Evolutionary conservation across 176 grass and related monocot species (phyloP).

Genomic region (Eragrostis nindensis): DNA sequence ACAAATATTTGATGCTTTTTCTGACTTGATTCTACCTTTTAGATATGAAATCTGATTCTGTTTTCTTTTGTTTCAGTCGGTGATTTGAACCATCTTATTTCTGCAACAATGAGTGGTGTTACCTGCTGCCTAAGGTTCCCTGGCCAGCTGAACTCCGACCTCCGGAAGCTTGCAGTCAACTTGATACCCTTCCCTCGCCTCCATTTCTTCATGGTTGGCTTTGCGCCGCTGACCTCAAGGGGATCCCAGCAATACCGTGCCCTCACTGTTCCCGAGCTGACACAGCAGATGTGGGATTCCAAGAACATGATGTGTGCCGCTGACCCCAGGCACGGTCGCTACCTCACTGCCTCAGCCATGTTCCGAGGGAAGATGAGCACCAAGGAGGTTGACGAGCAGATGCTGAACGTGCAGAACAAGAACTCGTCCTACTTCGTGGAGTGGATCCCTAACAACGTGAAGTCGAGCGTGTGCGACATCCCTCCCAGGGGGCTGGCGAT

Average conservation of each 20-base stretch:
- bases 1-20: no score
- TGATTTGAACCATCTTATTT: constrained; percentile 86
- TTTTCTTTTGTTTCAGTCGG: constrained; percentile 72
- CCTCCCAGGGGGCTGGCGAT: constrained; percentile 69
- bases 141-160: constrained; percentile 70
- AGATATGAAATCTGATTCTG: no score
- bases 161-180: constrained; percentile 78
- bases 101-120: constrained; percentile 87
- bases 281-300: constrained; percentile 96
- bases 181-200: constrained; percentile 89
- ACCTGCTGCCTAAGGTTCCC: constrained; percentile 82
- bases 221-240: constrained; percentile 82
- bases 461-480: constrained; percentile 90
- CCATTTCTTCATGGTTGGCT: constrained; percentile 96
- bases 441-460: constrained; percentile 97
- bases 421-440: constrained; percentile 95
- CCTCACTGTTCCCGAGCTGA: constrained; percentile 87
- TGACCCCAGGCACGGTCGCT: constrained; percentile 78
- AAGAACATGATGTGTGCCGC: constrained; percentile 99
- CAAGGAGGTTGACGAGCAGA: constrained; percentile 97
- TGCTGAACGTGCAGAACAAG: constrained; percentile 97
- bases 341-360: constrained; percentile 90
- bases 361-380: constrained; percentile 99
- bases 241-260: constrained; percentile 86
- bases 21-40: no score